Percentiles rank a stretch among this genome's conserved stretches.
Evolutionary conservation across 306 rosid species (phyloP).

Genomic region (Myrica gale): DNA sequence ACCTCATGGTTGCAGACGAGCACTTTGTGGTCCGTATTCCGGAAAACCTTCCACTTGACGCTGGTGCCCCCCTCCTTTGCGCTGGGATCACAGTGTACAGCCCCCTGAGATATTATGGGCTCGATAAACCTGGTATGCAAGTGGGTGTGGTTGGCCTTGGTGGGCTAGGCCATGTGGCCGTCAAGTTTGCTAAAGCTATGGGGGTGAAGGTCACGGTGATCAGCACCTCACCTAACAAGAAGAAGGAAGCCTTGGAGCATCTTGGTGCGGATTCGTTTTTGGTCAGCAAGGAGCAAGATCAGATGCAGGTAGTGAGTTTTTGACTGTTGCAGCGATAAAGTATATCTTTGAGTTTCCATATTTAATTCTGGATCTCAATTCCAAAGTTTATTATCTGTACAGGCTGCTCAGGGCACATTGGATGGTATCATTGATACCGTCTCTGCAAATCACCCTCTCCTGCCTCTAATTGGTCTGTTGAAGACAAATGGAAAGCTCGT

Average conservation of each 20-base stretch:
- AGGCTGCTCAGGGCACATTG: conserved; percentile 35
- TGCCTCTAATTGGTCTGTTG: conserved; percentile 30
- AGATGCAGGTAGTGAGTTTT: conserved; percentile 30
- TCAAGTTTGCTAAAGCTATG: conserved; percentile 41
- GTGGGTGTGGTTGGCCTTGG: conserved; percentile 52
- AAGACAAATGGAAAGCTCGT: conserved; percentile 38
- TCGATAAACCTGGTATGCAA: conserved; percentile 32
- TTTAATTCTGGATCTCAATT: background rate
- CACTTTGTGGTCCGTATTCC: conserved; percentile 34
- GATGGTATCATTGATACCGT: conserved; percentile 51
- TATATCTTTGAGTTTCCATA: too few relatives aligned
- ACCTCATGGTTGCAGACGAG: conserved; percentile 37
- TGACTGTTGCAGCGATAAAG: background rate
- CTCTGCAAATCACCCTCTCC: conserved; percentile 32
- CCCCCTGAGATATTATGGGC: conserved; percentile 33
- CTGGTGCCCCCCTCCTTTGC: conserved; percentile 43
- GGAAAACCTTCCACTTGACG: conserved; percentile 30
- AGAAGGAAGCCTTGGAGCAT: conserved; percentile 31
- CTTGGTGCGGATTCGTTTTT: conserved; percentile 38
- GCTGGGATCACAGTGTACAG: conserved; percentile 48
- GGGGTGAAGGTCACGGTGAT: conserved; percentile 42
- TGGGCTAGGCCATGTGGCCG: conserved; percentile 48
- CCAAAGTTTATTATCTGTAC: background rate
- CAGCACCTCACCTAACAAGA: conserved; percentile 35
- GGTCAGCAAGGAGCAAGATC: conserved; percentile 30